A percentile compares a stretch with the other conserved stretches of the same genome.
Conservation (phyloP, 2,329 filamentous ascomycete species). For the Aspergillus floridensis region DNA sequence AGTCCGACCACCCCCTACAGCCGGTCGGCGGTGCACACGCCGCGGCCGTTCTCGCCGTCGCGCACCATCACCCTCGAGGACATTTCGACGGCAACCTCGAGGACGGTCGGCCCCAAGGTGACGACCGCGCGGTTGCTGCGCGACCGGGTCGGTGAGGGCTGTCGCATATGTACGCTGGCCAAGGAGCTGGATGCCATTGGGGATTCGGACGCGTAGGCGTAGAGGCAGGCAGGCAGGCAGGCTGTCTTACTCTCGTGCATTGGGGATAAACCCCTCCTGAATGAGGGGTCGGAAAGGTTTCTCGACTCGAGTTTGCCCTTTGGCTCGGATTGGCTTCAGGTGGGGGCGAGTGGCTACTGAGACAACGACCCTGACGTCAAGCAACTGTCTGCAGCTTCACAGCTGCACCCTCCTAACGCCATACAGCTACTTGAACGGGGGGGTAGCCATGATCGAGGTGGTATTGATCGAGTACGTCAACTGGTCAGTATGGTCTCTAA, state of each 20-base stretch:
- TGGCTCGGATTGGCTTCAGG: background rate
- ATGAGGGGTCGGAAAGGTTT: background rate
- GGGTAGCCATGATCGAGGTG: background rate
- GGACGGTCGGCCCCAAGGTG: constrained; percentile 79
- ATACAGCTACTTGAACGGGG: background rate
- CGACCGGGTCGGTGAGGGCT: constrained; percentile 59
- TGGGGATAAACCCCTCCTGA: too few relatives aligned
- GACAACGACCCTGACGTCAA: background rate
- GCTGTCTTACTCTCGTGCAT: too few relatives aligned
- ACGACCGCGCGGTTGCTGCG: constrained; percentile 77
- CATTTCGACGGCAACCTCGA: constrained; percentile 30
- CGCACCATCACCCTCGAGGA: constrained; percentile 25
- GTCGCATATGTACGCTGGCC: constrained; percentile 38
- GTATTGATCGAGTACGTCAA: background rate
- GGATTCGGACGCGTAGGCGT: constrained; percentile 12
- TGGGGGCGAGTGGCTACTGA: background rate
- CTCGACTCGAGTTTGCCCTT: background rate
- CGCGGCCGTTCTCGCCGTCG: constrained; percentile 20
- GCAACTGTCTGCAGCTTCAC: background rate
- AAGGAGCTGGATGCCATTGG: constrained; percentile 36
- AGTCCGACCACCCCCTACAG: constrained; percentile 14
- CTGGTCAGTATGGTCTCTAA: background rate
- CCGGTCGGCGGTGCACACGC: constrained; percentile 22
- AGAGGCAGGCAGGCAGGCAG: background rate
- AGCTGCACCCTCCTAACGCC: background rate